Evolutionary conservation across 768 basidiomycete species (phyloP), one percentile per base, ranked within the genome.

Genomic region (Cystobasidium ongulense): DNA sequence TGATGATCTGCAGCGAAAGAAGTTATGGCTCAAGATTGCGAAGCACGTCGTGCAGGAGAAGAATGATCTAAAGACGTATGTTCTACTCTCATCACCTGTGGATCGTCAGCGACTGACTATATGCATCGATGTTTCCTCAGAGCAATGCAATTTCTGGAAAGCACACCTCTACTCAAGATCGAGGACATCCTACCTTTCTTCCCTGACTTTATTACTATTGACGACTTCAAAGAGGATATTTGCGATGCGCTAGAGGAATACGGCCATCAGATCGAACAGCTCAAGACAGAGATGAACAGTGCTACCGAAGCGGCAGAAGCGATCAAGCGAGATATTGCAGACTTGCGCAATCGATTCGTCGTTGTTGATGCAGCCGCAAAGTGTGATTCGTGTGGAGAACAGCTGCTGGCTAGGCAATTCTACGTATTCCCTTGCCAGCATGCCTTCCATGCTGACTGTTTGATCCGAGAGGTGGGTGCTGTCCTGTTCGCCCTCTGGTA

Each of bases 131-230:
- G 15, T n/a, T 25, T 5, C 27, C 65, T 31, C 80, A 99, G 95
- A 66, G 96, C 96, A 23, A 98, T 98, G 92, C 87, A 86, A 25
- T 97, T 99, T 84, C 84, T 98, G 77, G 93, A 98, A 80, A 89
- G 91, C 76, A 95, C 96, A 0, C 88, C 91, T 77, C 83, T 98
- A 39, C 86, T 99, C 80, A 97, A 97, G 82, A 95, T 99, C 76
- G 96, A 99, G 80, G 96, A 99, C 79, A 96, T 99, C 75, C 83
- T 99, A 21, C 96, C 96, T 4, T 99, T 98, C 88, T 98, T 99
- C 87, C 95, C 96, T 1, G 95, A 98, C 82, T 99, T 99, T 80
- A 92, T 95, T 15, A 91, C 97, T 74, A 97, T 99, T 76, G 96
- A 98, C 80, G 96, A 98, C 80, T 98, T 99, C 86, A 99, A 99